Conservation (phyloP, 371 early-diverging fungal genomes). For the Mortierella polycephala region DNA sequence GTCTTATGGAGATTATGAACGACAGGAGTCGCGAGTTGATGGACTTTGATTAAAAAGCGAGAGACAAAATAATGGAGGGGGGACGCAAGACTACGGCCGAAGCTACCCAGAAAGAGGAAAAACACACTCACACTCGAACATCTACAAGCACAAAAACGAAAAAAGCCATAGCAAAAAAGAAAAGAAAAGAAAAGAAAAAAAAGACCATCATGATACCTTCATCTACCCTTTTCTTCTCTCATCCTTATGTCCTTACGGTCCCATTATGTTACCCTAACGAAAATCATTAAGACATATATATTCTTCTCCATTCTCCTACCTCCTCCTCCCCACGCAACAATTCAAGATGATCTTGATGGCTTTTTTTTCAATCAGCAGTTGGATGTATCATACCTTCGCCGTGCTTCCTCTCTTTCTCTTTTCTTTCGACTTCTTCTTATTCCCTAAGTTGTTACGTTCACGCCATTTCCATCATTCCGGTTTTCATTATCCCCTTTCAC, state of each 20-base stretch:
- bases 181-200: constrained; percentile 8
- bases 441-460: too few relatives aligned
- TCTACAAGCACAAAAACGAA: background rate
- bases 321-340: too few relatives aligned
- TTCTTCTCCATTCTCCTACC: too few relatives aligned
- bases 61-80: background rate
- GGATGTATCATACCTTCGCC: too few relatives aligned
- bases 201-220: background rate
- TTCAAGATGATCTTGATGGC: too few relatives aligned
- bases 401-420: too few relatives aligned
- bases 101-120: constrained; percentile 8
- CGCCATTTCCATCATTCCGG: too few relatives aligned
- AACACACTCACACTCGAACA: background rate
- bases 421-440: too few relatives aligned
- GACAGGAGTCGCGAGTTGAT: constrained; percentile 45
- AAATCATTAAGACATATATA: too few relatives aligned
- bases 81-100: background rate
- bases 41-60: constrained; percentile 41
- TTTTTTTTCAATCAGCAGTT: too few relatives aligned
- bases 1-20: constrained; percentile 53
- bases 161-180: background rate
- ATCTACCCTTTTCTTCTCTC: too few relatives aligned
- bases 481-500: too few relatives aligned
- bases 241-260: background rate
- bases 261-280: background rate